Base-by-base conservation (phyloP, 2,329 filamentous ascomycete genomes). In the Aurifilum marmelostoma region DNA sequence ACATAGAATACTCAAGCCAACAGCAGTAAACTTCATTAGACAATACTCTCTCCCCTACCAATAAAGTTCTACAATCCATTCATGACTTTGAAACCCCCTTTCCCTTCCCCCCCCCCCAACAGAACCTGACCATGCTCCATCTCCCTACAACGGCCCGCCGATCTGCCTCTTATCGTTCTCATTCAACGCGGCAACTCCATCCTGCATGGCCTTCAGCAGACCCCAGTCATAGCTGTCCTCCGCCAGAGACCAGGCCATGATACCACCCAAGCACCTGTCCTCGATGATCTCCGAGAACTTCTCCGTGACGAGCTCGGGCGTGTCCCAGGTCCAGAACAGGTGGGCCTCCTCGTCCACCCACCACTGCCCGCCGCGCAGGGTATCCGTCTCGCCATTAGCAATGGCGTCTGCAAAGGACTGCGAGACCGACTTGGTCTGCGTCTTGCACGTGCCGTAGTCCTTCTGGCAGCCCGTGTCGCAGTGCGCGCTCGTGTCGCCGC, bases 241-340 rank as follows among this genome's bases (percentile, higher is more conserved):
- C 0, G 79, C 84, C 69, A 88, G 73, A 47, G 81, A 83, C 85
- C 85, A 88, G 0, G 83, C 84, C 77, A 87, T 83, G 11, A 84
- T 80, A 5, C 86, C 85, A 3, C 84, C 85, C 1, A 87, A 73
- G 0, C 76, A 76, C 67, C 80, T 78, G 24, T 76, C 75, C 29
- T 75, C 72, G 14, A 86, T 77, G 58, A 85, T 82, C 1, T 80
- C 73, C 1, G 78, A 71, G 61, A 87, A 83, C 77, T 88, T 88
- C 59, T 76, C 69, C 0, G 73, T 47, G 34, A 88, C 83, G 1
- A 84, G 76, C n/a, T 80, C 78, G 0, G 82, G 77, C 0, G 82
- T 86, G 66, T 88, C 86, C 83, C 83, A 88, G 1, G 83, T 83
- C 86, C 85, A 88, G 77, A 84, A 88, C 47, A 86, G 73, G 6